A percentile compares a stretch with the other conserved stretches of the same genome.
Evolutionary conservation across 2,329 filamentous ascomycete species (phyloP).

Genomic region (Tricladium varicosporioides): DNA sequence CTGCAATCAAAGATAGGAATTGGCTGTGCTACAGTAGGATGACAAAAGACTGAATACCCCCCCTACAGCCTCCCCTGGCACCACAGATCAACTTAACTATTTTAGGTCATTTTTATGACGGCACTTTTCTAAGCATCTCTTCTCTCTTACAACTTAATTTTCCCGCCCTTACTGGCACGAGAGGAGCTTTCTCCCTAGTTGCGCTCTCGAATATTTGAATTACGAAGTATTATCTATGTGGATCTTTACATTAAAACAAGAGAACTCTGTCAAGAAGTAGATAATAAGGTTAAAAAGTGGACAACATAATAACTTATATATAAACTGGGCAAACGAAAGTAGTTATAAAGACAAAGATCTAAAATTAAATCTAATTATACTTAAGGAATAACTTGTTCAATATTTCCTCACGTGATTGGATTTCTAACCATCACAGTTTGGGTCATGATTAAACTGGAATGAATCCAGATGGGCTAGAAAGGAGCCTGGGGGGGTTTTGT

Average conservation of each 20-base stretch:
- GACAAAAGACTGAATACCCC: neutral
- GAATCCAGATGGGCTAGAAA: too few relatives aligned
- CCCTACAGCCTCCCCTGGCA: too few relatives aligned
- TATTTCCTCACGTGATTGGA: too few relatives aligned
- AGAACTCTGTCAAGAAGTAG: neutral
- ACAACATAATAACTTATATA: too few relatives aligned
- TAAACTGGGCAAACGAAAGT: too few relatives aligned
- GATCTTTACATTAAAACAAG: neutral
- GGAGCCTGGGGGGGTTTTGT: too few relatives aligned
- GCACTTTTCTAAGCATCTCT: neutral
- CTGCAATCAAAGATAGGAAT: too few relatives aligned
- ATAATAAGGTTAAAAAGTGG: neutral
- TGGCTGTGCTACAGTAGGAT: conserved; percentile 5
- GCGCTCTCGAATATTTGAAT: neutral
- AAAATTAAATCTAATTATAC: too few relatives aligned
- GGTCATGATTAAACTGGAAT: too few relatives aligned
- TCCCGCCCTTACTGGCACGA: neutral
- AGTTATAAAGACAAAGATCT: too few relatives aligned
- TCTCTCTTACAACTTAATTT: neutral
- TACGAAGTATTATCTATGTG: neutral
- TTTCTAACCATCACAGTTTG: too few relatives aligned
- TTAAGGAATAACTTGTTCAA: too few relatives aligned
- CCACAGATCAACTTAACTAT: neutral
- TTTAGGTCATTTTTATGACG: neutral
- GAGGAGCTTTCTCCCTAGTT: neutral